A percentile compares a stretch with the other conserved stretches of the same genome.
phyloP scores from a whole-genome alignment of 495 filamentous ascomycete species.

The Hypoxylon crocopeplum region DNA sequence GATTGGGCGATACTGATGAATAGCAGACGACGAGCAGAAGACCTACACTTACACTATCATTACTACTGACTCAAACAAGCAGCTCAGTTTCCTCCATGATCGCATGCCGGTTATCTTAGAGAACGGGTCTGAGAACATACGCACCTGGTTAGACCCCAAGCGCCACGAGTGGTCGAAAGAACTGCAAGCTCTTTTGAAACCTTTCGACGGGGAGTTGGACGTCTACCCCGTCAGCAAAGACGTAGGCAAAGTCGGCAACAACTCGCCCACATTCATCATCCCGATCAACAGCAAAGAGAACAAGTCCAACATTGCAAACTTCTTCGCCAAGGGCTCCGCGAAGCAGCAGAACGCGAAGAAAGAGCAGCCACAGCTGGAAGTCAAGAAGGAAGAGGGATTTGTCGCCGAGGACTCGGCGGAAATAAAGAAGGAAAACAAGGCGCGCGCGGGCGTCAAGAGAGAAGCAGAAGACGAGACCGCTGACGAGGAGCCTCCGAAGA shows the following conservation, averaged over 20 bases:
- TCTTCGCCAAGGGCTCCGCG: conserved; percentile 67
- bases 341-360: conserved; percentile 24
- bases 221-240: conserved; percentile 86
- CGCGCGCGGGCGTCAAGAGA: conserved; percentile 60
- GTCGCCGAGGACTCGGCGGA: conserved; percentile 29
- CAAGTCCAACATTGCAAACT: conserved; percentile 91
- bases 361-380: conserved; percentile 39
- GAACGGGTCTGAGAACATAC: conserved; percentile 71
- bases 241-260: conserved; percentile 95
- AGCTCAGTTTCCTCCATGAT: conserved; percentile 85
- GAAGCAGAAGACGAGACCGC: conserved; percentile 51
- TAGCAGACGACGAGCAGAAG: conserved; percentile 61
- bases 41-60: conserved; percentile 90
- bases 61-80: conserved; percentile 81
- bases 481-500: conserved; percentile 55
- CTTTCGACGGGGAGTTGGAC: conserved; percentile 81
- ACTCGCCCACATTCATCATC: conserved; percentile 80
- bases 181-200: conserved; percentile 76
- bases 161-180: conserved; percentile 76
- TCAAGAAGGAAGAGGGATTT: conserved; percentile 37
- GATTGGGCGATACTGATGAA: conserved; percentile 16
- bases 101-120: conserved; percentile 96
- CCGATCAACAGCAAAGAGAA: conserved; percentile 83
- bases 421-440: conserved; percentile 23
- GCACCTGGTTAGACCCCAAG: conserved; percentile 79